These are phyloP conservation scores for Suillus placidus DNA, from an alignment of 768 basidiomycete species.

Conservation along the genomic window DNA sequence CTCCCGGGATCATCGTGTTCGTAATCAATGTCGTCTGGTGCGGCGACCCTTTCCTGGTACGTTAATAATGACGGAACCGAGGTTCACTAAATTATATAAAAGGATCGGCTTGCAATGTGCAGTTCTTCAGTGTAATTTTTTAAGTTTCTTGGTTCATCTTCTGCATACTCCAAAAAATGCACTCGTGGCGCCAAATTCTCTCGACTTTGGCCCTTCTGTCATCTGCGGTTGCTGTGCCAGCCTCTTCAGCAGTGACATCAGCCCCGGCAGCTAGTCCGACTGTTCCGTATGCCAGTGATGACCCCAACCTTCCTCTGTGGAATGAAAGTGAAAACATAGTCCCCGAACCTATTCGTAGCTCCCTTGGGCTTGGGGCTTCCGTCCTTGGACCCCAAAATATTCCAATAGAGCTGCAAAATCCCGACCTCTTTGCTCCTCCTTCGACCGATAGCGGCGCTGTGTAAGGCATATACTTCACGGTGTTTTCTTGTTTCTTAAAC, in stretches of 20 bases:
- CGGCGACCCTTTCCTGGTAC: constrained; percentile 12
- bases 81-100: constrained; percentile 24
- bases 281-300: constrained; percentile 44
- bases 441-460: constrained; percentile 61
- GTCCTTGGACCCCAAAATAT: constrained; percentile 63
- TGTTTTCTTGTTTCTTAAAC: constrained; percentile 4
- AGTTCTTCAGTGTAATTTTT: constrained; percentile 26
- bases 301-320: constrained; percentile 52
- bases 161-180: constrained; percentile 26
- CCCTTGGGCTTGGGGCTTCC: constrained; percentile 48
- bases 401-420: constrained; percentile 56
- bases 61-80: constrained; percentile 14
- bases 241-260: constrained; percentile 27
- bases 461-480: constrained; percentile 25
- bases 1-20: neutral
- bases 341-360: constrained; percentile 48
- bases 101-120: constrained; percentile 9
- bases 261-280: constrained; percentile 43
- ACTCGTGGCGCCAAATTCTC: constrained; percentile 32
- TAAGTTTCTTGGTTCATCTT: constrained; percentile 6
- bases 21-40: constrained; percentile 9
- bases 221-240: constrained; percentile 21
- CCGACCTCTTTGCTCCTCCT: constrained; percentile 61
- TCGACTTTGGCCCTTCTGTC: constrained; percentile 23
- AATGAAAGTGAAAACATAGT: constrained; percentile 26